Percentiles rank a stretch among this genome's conserved stretches.
phyloP scores from a whole-genome alignment of 2,329 filamentous ascomycete species.

The Penicillium brevicompactum region DNA sequence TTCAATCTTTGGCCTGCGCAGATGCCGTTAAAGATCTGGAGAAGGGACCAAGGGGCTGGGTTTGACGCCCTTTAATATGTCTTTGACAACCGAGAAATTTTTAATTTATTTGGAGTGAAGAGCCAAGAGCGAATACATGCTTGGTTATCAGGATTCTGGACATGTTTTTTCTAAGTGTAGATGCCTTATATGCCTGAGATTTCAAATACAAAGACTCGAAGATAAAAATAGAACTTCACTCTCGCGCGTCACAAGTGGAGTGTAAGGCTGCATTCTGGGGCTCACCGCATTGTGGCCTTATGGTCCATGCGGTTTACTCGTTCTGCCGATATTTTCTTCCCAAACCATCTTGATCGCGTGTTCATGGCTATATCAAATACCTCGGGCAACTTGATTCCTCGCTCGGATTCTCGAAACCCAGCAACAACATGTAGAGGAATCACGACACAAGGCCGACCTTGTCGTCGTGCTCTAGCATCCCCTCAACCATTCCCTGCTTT shows the following conservation, averaged over 20 bases:
- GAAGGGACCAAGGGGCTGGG: not conserved
- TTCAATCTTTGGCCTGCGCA: not conserved
- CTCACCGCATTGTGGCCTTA: constrained; percentile 12
- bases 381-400: constrained; percentile 76
- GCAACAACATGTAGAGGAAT: constrained; percentile 85
- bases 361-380: constrained; percentile 71
- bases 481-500: constrained; percentile 33
- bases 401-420: constrained; percentile 83
- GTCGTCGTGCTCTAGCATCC: constrained; percentile 69
- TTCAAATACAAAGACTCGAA: not conserved
- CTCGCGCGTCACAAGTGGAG: constrained; percentile 1
- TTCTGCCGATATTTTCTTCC: constrained; percentile 1
- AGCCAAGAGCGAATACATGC: too few species aligned
- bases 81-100: too few species aligned
- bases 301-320: not conserved
- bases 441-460: constrained; percentile 78
- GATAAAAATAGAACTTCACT: not conserved
- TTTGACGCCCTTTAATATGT: too few species aligned
- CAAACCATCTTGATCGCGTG: not conserved
- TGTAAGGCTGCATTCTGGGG: constrained; percentile 7
- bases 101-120: too few species aligned
- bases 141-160: too few species aligned
- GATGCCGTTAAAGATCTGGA: not conserved
- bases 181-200: not conserved
- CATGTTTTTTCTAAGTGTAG: too few species aligned